These are phyloP conservation scores for Peniophora sp. DNA, from an alignment of 1,284 basidiomycete genomes.

Conservation along the genomic window DNA sequence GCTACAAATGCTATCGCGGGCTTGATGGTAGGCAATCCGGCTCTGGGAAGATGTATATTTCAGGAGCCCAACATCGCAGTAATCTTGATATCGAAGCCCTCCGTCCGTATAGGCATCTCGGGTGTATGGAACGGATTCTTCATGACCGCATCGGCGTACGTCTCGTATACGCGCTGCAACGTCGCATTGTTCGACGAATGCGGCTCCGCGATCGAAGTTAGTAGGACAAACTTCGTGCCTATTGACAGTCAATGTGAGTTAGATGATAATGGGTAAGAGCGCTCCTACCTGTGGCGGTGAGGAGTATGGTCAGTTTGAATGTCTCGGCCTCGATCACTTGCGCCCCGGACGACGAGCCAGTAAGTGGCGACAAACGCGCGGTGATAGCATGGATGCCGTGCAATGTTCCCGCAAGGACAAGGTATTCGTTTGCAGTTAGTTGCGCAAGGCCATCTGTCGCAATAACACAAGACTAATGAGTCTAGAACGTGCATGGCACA, in stretches of 20 bases:
- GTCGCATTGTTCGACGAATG: constrained; percentile 55
- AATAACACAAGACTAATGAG: constrained; percentile 3
- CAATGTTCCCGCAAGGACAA: constrained; percentile 93
- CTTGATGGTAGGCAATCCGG: too few species aligned
- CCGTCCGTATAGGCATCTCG: constrained; percentile 96
- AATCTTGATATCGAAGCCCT: constrained; percentile 64
- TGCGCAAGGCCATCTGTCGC: constrained; percentile 75
- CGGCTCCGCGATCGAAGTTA: constrained; percentile 74
- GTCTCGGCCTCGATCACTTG: constrained; percentile 93
- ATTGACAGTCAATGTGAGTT: constrained; percentile 5
- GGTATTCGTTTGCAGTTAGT: constrained; percentile 92
- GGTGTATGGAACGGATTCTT: constrained; percentile 99
- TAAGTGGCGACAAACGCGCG: constrained; percentile 75
- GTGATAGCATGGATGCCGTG: constrained; percentile 99
- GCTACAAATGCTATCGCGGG: too few species aligned
- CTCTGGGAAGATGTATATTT: too few species aligned
- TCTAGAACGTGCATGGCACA: constrained; percentile 1
- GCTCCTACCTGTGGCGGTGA: constrained; percentile 88
- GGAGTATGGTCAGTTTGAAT: constrained; percentile 83
- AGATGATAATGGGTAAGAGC: neutral
- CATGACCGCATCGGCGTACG: constrained; percentile 92
- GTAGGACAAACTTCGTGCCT: constrained; percentile 97
- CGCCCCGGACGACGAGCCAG: constrained; percentile 76
- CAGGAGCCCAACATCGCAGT: too few species aligned
- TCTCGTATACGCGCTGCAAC: constrained; percentile 82